Evolutionary conservation across 1,284 basidiomycete species (phyloP).

Genomic region (Pseudozyma flocculosa): DNA sequence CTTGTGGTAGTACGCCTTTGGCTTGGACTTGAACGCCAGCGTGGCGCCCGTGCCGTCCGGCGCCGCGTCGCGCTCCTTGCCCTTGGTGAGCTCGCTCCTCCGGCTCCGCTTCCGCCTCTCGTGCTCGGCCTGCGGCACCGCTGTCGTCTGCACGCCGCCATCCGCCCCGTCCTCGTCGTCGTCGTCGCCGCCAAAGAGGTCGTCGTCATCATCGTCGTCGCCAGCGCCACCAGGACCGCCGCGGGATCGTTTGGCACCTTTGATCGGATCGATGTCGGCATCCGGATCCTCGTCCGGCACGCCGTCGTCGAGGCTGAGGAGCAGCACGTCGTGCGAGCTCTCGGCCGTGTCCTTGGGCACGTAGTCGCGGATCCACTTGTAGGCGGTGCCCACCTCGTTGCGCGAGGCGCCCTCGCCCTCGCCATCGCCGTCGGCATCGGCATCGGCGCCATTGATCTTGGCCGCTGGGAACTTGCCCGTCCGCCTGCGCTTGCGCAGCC

Average conservation of each 20-base stretch:
- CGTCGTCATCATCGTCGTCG: slow-evolving; percentile 30
- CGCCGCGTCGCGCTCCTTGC: slow-evolving; percentile 34
- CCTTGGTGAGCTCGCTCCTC: slow-evolving; percentile 19
- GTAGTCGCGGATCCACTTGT: slow-evolving; percentile 44
- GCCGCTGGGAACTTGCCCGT: slow-evolving; percentile 47
- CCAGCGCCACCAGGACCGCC: background rate
- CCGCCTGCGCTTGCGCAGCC: slow-evolving; percentile 43
- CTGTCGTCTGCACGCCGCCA: slow-evolving; percentile 15
- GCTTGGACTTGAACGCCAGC: slow-evolving; percentile 14
- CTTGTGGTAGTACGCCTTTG: slow-evolving; percentile 51
- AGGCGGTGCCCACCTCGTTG: slow-evolving; percentile 41
- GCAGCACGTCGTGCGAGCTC: slow-evolving; percentile 34
- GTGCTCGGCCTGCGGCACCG: slow-evolving; percentile 37
- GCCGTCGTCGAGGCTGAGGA: slow-evolving; percentile 47
- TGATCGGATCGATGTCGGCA: slow-evolving; percentile 27
- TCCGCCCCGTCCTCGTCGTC: slow-evolving; percentile 5
- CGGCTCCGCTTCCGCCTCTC: slow-evolving; percentile 39
- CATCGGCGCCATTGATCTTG: slow-evolving; percentile 5
- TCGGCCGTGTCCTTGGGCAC: slow-evolving; percentile 41
- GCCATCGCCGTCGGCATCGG: slow-evolving; percentile 6
- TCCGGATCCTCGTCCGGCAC: slow-evolving; percentile 43
- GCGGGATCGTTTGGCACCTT: slow-evolving; percentile 16
- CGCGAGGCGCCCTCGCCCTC: slow-evolving; percentile 11
- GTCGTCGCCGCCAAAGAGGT: slow-evolving; percentile 33
- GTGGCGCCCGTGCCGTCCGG: slow-evolving; percentile 16